These are phyloP conservation scores for Candida tammaniensis DNA, from an alignment of 805 yeast genomes.

Conservation along the genomic window DNA sequence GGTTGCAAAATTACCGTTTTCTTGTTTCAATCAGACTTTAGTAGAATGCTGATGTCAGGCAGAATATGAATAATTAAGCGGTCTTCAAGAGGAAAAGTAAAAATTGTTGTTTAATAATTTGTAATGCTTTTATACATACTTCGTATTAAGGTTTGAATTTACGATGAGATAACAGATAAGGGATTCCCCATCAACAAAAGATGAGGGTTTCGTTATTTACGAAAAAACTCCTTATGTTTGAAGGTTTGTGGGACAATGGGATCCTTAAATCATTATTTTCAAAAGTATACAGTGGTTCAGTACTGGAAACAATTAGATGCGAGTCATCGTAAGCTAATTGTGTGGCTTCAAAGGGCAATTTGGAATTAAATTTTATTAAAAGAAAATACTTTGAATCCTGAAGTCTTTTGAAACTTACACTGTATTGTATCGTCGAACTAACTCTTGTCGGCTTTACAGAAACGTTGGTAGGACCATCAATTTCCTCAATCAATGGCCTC, in stretches of 20 bases:
- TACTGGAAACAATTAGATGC: slow-evolving; percentile 5
- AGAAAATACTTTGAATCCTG: slow-evolving; percentile 1
- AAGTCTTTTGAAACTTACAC: slow-evolving; percentile 15
- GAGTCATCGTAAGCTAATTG: slow-evolving; percentile 3
- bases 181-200: slow-evolving; percentile 9
- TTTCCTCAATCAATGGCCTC: slow-evolving; percentile 54
- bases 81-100: no score
- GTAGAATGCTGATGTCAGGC: no score
- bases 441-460: background rate
- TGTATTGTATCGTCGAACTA: slow-evolving; percentile 1
- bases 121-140: no score
- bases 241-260: slow-evolving; percentile 1
- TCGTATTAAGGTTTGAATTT: no score
- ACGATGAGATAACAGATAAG: no score
- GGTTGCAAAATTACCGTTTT: no score
- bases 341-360: slow-evolving; percentile 8
- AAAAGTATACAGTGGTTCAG: slow-evolving; percentile 2
- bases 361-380: slow-evolving; percentile 8
- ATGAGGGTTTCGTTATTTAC: slow-evolving; percentile 1
- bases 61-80: no score
- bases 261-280: slow-evolving; percentile 3
- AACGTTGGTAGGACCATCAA: slow-evolving; percentile 1
- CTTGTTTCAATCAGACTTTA: no score
- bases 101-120: no score
- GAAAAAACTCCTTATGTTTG: slow-evolving; percentile 7